Evolutionary conservation across 352 stramenopile genomes (phyloP), one percentile per base, ranked within the genome.

Genomic region (Phytophthora sp.): DNA sequence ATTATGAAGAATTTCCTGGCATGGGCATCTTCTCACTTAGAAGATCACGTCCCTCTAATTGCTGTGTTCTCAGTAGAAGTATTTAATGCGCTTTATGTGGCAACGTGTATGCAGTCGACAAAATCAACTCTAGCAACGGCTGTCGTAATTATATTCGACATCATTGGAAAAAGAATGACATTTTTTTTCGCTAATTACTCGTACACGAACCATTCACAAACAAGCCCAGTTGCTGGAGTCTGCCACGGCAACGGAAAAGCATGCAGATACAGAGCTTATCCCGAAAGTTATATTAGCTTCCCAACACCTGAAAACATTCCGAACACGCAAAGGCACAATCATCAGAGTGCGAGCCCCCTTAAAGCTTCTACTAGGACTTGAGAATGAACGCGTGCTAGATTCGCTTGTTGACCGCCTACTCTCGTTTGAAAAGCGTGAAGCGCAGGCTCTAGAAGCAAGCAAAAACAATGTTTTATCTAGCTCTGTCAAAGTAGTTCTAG

Each of bases 51-150:
- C 5, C 66, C 66, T 1, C 45, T 71, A 5, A 59, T 63, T 3
- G 53, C 62, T 4, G 58, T 80, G 7, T 72, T 77, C 18, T 68
- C 69, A 1, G 68, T 79, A 18, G 66, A 79, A 21, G 66, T 79
- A 2, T 79, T 77, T 17, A 74, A 75, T 30, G 53, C 63, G 4
- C 42, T 80, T 5, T 77, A 75, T 38, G 49, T 69, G 11, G 48
- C 56, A 1, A 62, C 44, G 0, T 70, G 63, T n/a, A 75, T 80
- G 63, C 63, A 80, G 30, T 54, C 26, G 20, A 45, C 59, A 5
- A 71, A 67, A 42, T 76, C 66, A 0, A 54, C 27, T 18, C 15
- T 55, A 2, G 66, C 59, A 0, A 74, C 63, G 1, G 24, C 43
- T 1, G 13, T 58, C 4, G 56, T 75, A 26, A 75, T 74, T 11